These are phyloP conservation scores for Coffea eugenioides DNA, from an alignment of 257 asterid genomes.

Conservation along the genomic window DNA sequence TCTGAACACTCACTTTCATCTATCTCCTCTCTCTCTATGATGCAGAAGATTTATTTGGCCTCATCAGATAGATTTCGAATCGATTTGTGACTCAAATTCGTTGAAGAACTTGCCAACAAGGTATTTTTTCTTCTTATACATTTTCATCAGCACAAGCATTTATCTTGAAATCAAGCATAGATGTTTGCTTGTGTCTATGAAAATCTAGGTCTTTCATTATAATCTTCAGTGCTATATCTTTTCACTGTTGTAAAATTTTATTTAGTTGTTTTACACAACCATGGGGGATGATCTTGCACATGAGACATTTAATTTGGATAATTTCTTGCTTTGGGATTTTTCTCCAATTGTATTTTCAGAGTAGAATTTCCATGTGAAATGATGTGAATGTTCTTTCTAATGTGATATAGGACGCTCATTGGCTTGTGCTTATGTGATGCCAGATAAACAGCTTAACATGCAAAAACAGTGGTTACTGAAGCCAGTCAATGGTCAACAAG, in stretches of 20 bases:
- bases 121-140: background rate
- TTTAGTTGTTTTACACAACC: background rate
- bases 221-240: background rate
- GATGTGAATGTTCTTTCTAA: background rate
- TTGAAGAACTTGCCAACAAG: conserved; percentile 4
- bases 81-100: conserved; percentile 11
- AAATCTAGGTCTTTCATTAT: background rate
- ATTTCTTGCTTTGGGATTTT: background rate
- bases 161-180: background rate
- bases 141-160: background rate
- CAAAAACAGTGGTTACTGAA: conserved; percentile 18
- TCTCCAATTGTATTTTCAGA: background rate
- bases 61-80: background rate
- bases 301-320: background rate
- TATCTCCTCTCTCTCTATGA: conserved; percentile 13
- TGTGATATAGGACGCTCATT: background rate
- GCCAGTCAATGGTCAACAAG: conserved; percentile 19
- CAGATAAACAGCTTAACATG: conserved; percentile 7
- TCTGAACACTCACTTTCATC: conserved; percentile 1
- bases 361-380: background rate
- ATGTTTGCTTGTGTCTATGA: background rate
- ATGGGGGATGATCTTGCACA: background rate
- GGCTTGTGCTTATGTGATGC: conserved; percentile 13
- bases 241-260: background rate
- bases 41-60: conserved; percentile 14